phyloP scores from a whole-genome alignment of 495 filamentous ascomycete genomes.

The Cercophora newfieldiana region DNA sequence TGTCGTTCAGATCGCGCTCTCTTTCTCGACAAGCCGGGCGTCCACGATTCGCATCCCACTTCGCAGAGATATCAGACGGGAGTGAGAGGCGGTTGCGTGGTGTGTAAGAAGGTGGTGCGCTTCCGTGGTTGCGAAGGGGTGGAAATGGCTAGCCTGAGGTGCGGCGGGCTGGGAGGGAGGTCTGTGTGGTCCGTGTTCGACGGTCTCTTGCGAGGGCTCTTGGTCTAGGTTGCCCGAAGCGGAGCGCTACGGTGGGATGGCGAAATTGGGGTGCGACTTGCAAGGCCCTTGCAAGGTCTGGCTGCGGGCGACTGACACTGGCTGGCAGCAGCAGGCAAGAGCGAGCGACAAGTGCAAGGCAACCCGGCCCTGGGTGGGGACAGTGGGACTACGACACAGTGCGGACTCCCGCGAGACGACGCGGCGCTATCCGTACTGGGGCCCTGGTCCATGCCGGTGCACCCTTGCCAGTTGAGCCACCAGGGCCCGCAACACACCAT shows the following conservation, averaged over 20 bases:
- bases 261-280: constrained; percentile 21
- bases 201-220: constrained; percentile 4
- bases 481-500: constrained; percentile 27
- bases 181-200: constrained; percentile 15
- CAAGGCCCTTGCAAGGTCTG: too few relatives aligned
- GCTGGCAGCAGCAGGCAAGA: not conserved
- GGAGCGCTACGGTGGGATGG: constrained; percentile 23
- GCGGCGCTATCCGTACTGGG: constrained; percentile 8
- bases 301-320: constrained; percentile 13
- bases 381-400: constrained; percentile 18
- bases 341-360: not conserved
- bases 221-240: constrained; percentile 20
- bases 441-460: constrained; percentile 22
- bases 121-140: not conserved
- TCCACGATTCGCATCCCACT: constrained; percentile 20
- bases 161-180: constrained; percentile 9
- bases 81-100: constrained; percentile 10
- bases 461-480: constrained; percentile 1
- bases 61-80: not conserved
- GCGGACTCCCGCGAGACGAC: constrained; percentile 14
- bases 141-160: not conserved
- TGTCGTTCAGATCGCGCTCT: constrained; percentile 9
- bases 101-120: constrained; percentile 5
- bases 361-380: not conserved
- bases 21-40: constrained; percentile 1